A percentile compares a stretch with the other conserved stretches of the same genome.
Conservation (phyloP, 768 basidiomycete species). For the Cystofilobasidium capitatum region DNA sequence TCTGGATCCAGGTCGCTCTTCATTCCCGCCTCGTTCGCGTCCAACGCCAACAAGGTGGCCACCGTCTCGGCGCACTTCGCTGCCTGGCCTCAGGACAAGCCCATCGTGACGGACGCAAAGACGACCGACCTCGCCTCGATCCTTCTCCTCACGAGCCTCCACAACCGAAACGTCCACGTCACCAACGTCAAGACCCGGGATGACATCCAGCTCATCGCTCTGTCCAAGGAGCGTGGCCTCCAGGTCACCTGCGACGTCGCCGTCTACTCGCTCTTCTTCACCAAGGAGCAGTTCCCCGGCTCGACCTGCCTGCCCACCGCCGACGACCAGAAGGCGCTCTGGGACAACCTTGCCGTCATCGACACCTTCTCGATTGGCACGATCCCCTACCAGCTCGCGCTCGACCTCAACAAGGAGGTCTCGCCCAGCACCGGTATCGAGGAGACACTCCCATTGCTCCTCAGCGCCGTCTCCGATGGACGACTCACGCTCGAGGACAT, state of each 20-base stretch:
- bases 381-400: conserved; percentile 66
- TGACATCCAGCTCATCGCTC: conserved; percentile 77
- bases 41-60: conserved; percentile 49
- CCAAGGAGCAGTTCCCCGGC: conserved; percentile 59
- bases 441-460: conserved; percentile 75
- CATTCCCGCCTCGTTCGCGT: conserved; percentile 51
- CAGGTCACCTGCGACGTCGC: conserved; percentile 95
- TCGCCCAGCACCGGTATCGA: conserved; percentile 70
- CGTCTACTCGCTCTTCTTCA: conserved; percentile 83
- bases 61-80: conserved; percentile 77
- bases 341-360: conserved; percentile 71
- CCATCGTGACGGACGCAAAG: conserved; percentile 88
- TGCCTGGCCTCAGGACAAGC: conserved; percentile 80
- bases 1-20: conserved; percentile 77
- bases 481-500: conserved; percentile 75
- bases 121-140: conserved; percentile 87
- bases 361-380: conserved; percentile 85
- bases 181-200: conserved; percentile 78
- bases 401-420: conserved; percentile 51
- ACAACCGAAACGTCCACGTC: conserved; percentile 78
- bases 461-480: conserved; percentile 72
- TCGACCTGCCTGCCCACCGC: conserved; percentile 57
- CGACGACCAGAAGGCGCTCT: conserved; percentile 71
- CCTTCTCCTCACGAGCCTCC: conserved; percentile 82
- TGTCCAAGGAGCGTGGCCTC: conserved; percentile 87